phyloP scores from a whole-genome alignment of 768 basidiomycete genomes.

The Flagelloscypha sp. region DNA sequence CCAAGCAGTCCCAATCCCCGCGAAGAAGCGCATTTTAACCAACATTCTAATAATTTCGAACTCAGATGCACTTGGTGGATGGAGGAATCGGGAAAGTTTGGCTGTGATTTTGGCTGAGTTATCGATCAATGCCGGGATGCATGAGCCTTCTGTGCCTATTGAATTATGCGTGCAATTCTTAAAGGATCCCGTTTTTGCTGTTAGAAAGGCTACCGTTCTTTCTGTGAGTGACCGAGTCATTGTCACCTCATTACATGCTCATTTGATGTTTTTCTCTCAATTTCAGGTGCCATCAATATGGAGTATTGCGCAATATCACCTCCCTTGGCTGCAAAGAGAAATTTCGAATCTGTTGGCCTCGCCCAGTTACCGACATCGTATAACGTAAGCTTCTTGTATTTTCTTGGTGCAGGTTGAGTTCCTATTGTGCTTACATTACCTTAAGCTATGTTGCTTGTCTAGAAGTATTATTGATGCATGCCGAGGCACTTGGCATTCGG shows the following conservation, averaged over 20 bases:
- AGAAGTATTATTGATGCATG: constrained; percentile 44
- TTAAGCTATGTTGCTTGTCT: constrained; percentile 68
- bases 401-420: constrained; percentile 10
- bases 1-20: constrained; percentile 39
- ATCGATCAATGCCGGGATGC: constrained; percentile 28
- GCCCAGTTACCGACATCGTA: constrained; percentile 47
- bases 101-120: constrained; percentile 49
- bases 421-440: constrained; percentile 9
- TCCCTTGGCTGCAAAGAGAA: constrained; percentile 31
- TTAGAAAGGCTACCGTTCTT: constrained; percentile 66
- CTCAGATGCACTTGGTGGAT: constrained; percentile 49
- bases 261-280: constrained; percentile 7
- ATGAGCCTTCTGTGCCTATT: constrained; percentile 39
- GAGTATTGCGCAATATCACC: constrained; percentile 27
- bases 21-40: constrained; percentile 35
- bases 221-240: constrained; percentile 52
- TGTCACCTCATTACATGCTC: no score
- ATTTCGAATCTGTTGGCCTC: constrained; percentile 39
- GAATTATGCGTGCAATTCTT: constrained; percentile 53
- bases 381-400: constrained; percentile 48
- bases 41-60: constrained; percentile 49
- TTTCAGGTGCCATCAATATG: constrained; percentile 42
- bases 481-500: constrained; percentile 23
- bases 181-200: constrained; percentile 74
- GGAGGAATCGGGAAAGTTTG: constrained; percentile 76